Base-by-base conservation (phyloP, 2,329 filamentous ascomycete species). In the Stenocarpella maydis region DNA sequence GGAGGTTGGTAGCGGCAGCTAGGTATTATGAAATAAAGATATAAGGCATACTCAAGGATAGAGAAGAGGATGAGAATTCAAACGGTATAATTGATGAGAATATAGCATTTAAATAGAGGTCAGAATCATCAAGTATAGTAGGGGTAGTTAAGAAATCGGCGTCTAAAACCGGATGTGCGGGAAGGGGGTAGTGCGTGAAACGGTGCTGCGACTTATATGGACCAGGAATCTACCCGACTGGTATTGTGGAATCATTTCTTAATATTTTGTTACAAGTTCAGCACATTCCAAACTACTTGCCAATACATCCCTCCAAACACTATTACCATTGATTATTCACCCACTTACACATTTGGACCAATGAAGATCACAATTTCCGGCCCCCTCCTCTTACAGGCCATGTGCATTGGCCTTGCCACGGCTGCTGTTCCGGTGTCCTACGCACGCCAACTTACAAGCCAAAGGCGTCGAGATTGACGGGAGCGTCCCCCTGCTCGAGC, bases 211-310 rank as follows among this genome's bases (percentile, higher is more conserved):
- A 21, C 49, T 53, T 67, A 69, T 69, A 69, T 69, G 7, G 58
- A 21, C 7, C 31, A 12, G 21, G 5, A 5, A 21, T 67, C 24
- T 15, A 49, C 52, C 37, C 28, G 0, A 15, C 41, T 70, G 24
- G 17, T 63, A 70, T 70, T 70, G 34, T 68, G 34, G 14, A 9
- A 14, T 8, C 6, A 0, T 0, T 21, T 21, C 39, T 58, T 70
- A 37, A 9, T 70, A 70, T 70, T 70, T 65, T 70, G 39, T 37
- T 31, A 24, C 14, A 37, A 64, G 55, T 63, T 58, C 26, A 60
- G n/a, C 6, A 47, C 39, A n/a, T 34, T 9, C n/a, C 26, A 49
- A 10, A 17, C 31, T 19, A 69, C 50, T 49, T 47, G 28, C 6
- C n/a, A 21, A 39, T 9, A 47, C n/a, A 24, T 26, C 28, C 41